These are phyloP conservation scores for Talaromyces amestolkiae DNA, from an alignment of 2,329 filamentous ascomycete genomes.

Conservation along the genomic window DNA sequence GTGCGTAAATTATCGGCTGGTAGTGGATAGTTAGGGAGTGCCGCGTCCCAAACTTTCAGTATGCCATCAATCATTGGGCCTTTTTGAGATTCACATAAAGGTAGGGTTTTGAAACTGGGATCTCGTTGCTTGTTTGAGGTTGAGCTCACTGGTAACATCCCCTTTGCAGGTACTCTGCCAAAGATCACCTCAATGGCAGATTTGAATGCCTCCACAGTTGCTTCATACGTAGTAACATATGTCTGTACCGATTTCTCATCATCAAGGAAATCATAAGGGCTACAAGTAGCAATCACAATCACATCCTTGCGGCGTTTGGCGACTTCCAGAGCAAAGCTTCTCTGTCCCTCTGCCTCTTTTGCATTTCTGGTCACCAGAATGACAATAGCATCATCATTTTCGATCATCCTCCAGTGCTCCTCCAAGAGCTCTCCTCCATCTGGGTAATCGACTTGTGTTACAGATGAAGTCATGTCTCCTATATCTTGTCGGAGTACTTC, in stretches of 20 bases:
- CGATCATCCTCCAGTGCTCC: constrained; percentile 32
- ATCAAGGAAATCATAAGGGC: constrained; percentile 47
- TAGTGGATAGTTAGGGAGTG: constrained; percentile 39
- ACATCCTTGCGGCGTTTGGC: constrained; percentile 30
- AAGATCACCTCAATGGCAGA: constrained; percentile 43
- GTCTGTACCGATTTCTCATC: constrained; percentile 34
- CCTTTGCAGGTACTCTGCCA: constrained; percentile 29
- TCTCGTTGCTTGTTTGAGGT: constrained; percentile 5
- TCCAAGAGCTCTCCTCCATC: constrained; percentile 28
- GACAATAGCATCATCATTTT: constrained; percentile 36
- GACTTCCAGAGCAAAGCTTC: constrained; percentile 34
- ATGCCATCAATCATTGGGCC: constrained; percentile 26
- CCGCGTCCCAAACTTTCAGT: constrained; percentile 33
- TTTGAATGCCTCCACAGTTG: constrained; percentile 43
- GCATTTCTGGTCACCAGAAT: constrained; percentile 44
- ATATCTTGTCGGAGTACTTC: constrained; percentile 28
- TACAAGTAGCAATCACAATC: constrained; percentile 43
- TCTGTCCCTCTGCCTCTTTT: constrained; percentile 38
- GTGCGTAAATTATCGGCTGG: constrained; percentile 27
- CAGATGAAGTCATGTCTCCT: constrained; percentile 23
- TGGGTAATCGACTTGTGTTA: constrained; percentile 37
- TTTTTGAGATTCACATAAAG: constrained; percentile 15
- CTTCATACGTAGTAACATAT: constrained; percentile 47
- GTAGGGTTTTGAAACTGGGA: background rate
- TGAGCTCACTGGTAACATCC: constrained; percentile 37